Conservation (phyloP, 805 yeast genomes). For the Candida krabiensis region DNA sequence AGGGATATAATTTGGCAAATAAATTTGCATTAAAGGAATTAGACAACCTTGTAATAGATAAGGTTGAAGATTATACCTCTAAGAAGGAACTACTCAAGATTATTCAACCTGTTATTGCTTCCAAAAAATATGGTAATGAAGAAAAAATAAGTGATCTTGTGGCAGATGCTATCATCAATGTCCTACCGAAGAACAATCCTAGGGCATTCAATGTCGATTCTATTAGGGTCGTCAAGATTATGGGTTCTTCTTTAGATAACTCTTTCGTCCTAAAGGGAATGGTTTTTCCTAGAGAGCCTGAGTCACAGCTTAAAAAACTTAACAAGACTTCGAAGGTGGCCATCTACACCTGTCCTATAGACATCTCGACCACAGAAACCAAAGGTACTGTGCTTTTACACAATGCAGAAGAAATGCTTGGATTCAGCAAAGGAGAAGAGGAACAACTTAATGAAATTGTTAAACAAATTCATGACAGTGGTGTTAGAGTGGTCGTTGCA, state of each 20-base stretch:
- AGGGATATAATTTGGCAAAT: slow-evolving; percentile 89
- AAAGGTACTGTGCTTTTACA: slow-evolving; percentile 96
- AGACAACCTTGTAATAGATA: slow-evolving; percentile 62
- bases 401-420: slow-evolving; percentile 95
- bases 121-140: slow-evolving; percentile 92
- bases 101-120: slow-evolving; percentile 82
- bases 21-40: slow-evolving; percentile 68
- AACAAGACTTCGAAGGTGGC: slow-evolving; percentile 75
- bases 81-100: slow-evolving; percentile 64
- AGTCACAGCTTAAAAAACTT: slow-evolving; percentile 76
- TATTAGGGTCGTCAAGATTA: slow-evolving; percentile 91
- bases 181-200: slow-evolving; percentile 69
- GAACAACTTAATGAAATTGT: slow-evolving; percentile 84
- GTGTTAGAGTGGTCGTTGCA: slow-evolving; percentile 87
- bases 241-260: slow-evolving; percentile 79
- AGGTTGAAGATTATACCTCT: slow-evolving; percentile 56
- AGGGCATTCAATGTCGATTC: slow-evolving; percentile 83
- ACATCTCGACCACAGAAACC: slow-evolving; percentile 94
- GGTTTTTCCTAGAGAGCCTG: slow-evolving; percentile 99
- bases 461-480: slow-evolving; percentile 78
- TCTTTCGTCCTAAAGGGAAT: slow-evolving; percentile 90
- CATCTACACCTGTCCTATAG: slow-evolving; percentile 90
- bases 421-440: slow-evolving; percentile 95
- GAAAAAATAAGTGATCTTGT: slow-evolving; percentile 74
- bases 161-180: slow-evolving; percentile 78